Percentiles rank a stretch among this genome's conserved stretches.
These are phyloP conservation scores for Purpureocillium takamizusanense DNA, from an alignment of 2,329 filamentous ascomycete genomes.

Conservation along the genomic window DNA sequence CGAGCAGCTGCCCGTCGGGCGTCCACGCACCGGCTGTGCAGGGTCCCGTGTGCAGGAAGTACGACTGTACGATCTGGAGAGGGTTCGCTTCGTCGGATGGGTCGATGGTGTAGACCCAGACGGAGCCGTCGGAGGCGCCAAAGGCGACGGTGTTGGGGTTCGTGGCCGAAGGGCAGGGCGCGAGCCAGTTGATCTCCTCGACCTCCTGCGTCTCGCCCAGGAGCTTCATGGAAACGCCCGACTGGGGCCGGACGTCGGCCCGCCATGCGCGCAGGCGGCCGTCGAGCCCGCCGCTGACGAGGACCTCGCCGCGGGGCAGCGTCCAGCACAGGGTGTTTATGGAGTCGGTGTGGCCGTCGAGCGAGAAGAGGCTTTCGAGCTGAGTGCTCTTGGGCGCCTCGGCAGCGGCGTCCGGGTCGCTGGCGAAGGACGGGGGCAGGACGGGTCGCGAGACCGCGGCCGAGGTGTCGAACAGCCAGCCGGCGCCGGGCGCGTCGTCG, in stretches of 20 bases:
- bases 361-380: slow-evolving; percentile 57
- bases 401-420: slow-evolving; percentile 44
- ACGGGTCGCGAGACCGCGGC: slow-evolving; percentile 56
- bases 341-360: slow-evolving; percentile 88
- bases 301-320: slow-evolving; percentile 69
- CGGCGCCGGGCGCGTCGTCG: slow-evolving; percentile 61
- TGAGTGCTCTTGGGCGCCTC: slow-evolving; percentile 42
- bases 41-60: slow-evolving; percentile 78
- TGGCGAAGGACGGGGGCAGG: slow-evolving; percentile 68
- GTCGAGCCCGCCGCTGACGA: slow-evolving; percentile 82
- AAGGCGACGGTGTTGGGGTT: slow-evolving; percentile 78
- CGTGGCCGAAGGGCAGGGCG: slow-evolving; percentile 59
- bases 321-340: slow-evolving; percentile 85
- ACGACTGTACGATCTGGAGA: slow-evolving; percentile 78
- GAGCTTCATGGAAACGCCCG: slow-evolving; percentile 46
- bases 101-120: slow-evolving; percentile 93
- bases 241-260: slow-evolving; percentile 33
- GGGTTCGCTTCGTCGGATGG: slow-evolving; percentile 47
- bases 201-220: slow-evolving; percentile 79
- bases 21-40: slow-evolving; percentile 92
- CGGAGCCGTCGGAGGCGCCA: slow-evolving; percentile 81
- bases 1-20: slow-evolving; percentile 74
- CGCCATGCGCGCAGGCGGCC: slow-evolving; percentile 69
- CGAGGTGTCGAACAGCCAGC: slow-evolving; percentile 73
- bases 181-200: slow-evolving; percentile 89